Conservation (phyloP, 2,329 filamentous ascomycete genomes). For the Pochonia chlamydosporia region DNA sequence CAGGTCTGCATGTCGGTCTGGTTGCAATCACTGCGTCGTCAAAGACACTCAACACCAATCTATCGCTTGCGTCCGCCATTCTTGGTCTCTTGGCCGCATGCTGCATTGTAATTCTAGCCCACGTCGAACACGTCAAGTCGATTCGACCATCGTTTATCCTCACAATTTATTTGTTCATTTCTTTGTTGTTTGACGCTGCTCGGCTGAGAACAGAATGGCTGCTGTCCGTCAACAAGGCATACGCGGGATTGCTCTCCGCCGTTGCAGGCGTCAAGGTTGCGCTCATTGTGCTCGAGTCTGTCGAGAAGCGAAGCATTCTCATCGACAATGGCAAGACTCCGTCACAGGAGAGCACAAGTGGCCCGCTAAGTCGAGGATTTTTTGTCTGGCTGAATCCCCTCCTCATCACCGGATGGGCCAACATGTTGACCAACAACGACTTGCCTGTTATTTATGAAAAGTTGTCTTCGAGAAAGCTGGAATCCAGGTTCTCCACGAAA, state of each 20-base stretch:
- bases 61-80: constrained; percentile 22
- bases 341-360: constrained; percentile 45
- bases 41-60: constrained; percentile 18
- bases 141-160: constrained; percentile 26
- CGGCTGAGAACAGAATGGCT: constrained; percentile 27
- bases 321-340: constrained; percentile 32
- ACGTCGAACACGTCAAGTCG: constrained; percentile 27
- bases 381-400: constrained; percentile 34
- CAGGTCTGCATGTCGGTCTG: constrained; percentile 18
- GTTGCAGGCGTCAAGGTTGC: constrained; percentile 19
- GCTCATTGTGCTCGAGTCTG: constrained; percentile 20
- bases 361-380: constrained; percentile 23
- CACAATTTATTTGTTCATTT: constrained; percentile 21
- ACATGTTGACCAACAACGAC: constrained; percentile 20
- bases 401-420: constrained; percentile 41
- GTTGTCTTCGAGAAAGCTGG: constrained; percentile 21
- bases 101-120: constrained; percentile 20
- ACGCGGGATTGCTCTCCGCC: constrained; percentile 17
- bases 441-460: constrained; percentile 24
- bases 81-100: constrained; percentile 21
- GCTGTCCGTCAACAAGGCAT: constrained; percentile 17
- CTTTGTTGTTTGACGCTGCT: constrained; percentile 25
- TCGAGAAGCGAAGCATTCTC: constrained; percentile 25
- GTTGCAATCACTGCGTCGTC: constrained; percentile 19
- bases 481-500: constrained; percentile 13